These are phyloP conservation scores for Emmonsiellopsis sp. DNA, from an alignment of 2,329 filamentous ascomycete species.

Conservation along the genomic window DNA sequence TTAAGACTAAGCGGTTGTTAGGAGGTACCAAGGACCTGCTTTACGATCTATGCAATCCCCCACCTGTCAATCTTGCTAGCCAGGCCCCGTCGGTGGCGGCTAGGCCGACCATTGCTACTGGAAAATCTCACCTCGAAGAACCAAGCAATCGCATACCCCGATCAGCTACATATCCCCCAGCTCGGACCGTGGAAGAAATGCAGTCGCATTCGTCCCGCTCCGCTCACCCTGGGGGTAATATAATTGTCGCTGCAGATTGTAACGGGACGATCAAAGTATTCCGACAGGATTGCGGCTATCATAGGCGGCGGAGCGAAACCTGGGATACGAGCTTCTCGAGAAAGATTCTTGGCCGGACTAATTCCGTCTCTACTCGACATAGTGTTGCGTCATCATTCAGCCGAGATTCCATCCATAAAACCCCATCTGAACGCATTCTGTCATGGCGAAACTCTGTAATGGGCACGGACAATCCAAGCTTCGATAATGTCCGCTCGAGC, in stretches of 20 bases:
- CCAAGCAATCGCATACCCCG: constrained; percentile 7
- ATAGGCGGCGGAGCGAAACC: constrained; percentile 65
- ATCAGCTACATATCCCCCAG: constrained; percentile 24
- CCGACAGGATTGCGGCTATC: constrained; percentile 81
- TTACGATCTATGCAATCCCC: constrained; percentile 95
- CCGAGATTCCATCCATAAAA: constrained; percentile 35
- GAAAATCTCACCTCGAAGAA: constrained; percentile 18
- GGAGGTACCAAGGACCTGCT: constrained; percentile 79
- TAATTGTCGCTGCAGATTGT: constrained; percentile 85
- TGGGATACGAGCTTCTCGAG: constrained; percentile 74
- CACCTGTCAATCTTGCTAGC: constrained; percentile 73
- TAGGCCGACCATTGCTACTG: constrained; percentile 36
- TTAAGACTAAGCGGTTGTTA: constrained; percentile 66
- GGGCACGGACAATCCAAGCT: constrained; percentile 42
- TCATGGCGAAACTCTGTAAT: constrained; percentile 71
- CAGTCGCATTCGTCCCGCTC: constrained; percentile 70
- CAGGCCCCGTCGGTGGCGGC: constrained; percentile 56
- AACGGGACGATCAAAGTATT: constrained; percentile 88
- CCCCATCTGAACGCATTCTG: constrained; percentile 67
- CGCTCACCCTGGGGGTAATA: constrained; percentile 71
- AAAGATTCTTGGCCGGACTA: constrained; percentile 48
- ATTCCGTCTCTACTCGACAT: constrained; percentile 48
- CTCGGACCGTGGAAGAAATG: constrained; percentile 53
- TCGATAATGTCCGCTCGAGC: constrained; percentile 31
- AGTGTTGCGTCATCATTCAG: constrained; percentile 42